These are phyloP conservation scores for Kuraishia ogatae DNA, from an alignment of 805 yeast species.

Conservation along the genomic window DNA sequence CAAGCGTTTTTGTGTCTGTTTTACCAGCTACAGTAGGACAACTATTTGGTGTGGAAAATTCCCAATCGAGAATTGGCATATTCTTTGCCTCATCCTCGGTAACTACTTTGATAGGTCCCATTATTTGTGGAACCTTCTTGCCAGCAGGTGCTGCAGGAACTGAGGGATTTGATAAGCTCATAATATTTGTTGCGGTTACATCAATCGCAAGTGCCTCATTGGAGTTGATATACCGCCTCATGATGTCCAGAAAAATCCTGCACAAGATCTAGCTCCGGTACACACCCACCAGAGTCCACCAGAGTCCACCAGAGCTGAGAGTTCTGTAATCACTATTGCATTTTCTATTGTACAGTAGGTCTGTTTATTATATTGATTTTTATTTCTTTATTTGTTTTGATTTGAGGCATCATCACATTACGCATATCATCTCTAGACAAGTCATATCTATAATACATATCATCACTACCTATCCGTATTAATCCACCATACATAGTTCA, in stretches of 20 bases:
- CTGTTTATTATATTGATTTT: no score
- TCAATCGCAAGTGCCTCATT: neutral
- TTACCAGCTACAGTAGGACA: conserved; percentile 25
- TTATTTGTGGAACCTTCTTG: conserved; percentile 24
- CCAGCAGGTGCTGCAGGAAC: conserved; percentile 13
- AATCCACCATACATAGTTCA: no score
- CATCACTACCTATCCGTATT: neutral
- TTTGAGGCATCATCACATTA: neutral
- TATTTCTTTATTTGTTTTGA: neutral
- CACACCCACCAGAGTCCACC: no score
- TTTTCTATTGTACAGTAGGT: neutral
- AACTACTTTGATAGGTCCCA: conserved; percentile 25
- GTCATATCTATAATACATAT: neutral
- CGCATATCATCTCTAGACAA: neutral
- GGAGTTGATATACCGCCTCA: neutral
- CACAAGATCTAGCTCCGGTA: neutral
- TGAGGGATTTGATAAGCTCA: conserved; percentile 20
- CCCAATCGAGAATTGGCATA: conserved; percentile 19
- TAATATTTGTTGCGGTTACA: conserved; percentile 21
- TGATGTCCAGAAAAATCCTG: neutral
- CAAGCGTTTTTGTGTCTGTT: conserved; percentile 26
- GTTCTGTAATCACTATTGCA: neutral
- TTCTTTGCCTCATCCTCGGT: conserved; percentile 19
- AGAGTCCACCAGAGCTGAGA: no score
- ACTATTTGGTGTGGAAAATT: conserved; percentile 22